Evolutionary conservation across 345 rosid species (phyloP), one percentile per base, ranked within the genome.

Genomic region (Ceriops tagal): DNA sequence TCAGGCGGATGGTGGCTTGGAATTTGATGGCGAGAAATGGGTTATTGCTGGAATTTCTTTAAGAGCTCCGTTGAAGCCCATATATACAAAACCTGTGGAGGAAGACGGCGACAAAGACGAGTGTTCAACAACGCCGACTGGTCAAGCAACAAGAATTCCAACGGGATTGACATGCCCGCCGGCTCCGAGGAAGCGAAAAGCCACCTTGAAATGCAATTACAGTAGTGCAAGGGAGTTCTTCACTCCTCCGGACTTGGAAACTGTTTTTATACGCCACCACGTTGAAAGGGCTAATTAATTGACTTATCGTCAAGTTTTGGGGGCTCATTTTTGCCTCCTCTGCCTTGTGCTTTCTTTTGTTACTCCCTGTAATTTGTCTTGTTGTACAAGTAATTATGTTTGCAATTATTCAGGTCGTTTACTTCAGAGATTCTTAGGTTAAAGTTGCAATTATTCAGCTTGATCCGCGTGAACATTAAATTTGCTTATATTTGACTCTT

Each of bases 51-150:
- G 89, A 62, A 77, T 83, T 71, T 77, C 85, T 5, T 72, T 85
- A 31, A 81, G 87, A 47, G 81, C 84, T 37, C 89, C 96, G 0
- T 76, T 92, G 67, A 89, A 85, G 85, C 83, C 83, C 11, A 75
- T 89, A 6, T 81, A 71, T 71, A 76, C 87, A 1, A 78, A 56
- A 20, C 82, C 82, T 9, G 60, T 43, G 18, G 82, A 53, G 46
- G 72, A 64, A 32, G 83, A 67, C 19, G 28, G 60, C 47, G 80
- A 51, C 49, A 67, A 13, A 8, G 30, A 22, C 27, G 28, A 55
- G 30, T 55, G 70, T 70, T 82, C 89, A 21, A 73, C 84, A 8
- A 83, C 86, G 19, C 86, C 86, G 19, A 80, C 80, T 0, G 61
- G 67, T 11, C 62, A 67, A 62, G 84, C 75, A 55, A 72, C 82